Percentiles rank a stretch among this genome's conserved stretches.
Evolutionary conservation across 148 eudicot genomes (phyloP).

Genomic region (Rhododendron kiyosumense): DNA sequence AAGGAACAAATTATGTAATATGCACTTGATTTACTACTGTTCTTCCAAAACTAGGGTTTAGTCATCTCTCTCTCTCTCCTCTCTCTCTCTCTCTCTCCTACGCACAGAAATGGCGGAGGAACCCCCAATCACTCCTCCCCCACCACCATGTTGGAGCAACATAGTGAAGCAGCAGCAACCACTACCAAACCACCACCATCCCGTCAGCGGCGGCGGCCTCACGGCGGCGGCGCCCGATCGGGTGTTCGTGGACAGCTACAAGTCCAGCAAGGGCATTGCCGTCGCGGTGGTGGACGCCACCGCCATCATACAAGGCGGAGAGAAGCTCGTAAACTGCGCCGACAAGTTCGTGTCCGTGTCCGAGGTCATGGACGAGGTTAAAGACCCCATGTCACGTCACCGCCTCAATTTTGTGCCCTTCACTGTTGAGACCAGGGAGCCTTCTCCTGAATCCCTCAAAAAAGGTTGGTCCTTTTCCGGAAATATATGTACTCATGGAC

Average conservation of each 20-base stretch:
- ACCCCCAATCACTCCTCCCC: constrained; percentile 1
- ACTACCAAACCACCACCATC: constrained; percentile 6
- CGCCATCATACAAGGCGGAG: constrained; percentile 82
- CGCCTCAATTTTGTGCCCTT: constrained; percentile 63
- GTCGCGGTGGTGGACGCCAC: constrained; percentile 95
- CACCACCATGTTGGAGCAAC: constrained; percentile 58
- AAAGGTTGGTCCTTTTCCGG: constrained; percentile 40
- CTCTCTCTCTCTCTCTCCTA: not conserved
- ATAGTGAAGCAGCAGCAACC: constrained; percentile 37
- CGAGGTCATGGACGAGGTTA: constrained; percentile 66
- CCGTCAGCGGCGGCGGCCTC: not conserved
- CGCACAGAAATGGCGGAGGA: constrained; percentile 19
- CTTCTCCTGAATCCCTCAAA: constrained; percentile 67
- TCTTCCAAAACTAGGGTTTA: constrained; percentile 9
- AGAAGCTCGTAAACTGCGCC: constrained; percentile 35
- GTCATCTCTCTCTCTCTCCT: not conserved
- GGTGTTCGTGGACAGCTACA: constrained; percentile 34
- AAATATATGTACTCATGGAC: not conserved
- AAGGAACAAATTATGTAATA: not conserved
- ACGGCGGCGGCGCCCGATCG: constrained; percentile 3
- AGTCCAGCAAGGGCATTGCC: constrained; percentile 58
- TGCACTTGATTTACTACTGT: not conserved
- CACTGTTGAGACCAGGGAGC: constrained; percentile 51
- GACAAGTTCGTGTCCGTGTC: constrained; percentile 67
- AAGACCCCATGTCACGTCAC: constrained; percentile 81